Base-by-base conservation (phyloP, 1,284 basidiomycete genomes). In the Ustilago trichophora region DNA sequence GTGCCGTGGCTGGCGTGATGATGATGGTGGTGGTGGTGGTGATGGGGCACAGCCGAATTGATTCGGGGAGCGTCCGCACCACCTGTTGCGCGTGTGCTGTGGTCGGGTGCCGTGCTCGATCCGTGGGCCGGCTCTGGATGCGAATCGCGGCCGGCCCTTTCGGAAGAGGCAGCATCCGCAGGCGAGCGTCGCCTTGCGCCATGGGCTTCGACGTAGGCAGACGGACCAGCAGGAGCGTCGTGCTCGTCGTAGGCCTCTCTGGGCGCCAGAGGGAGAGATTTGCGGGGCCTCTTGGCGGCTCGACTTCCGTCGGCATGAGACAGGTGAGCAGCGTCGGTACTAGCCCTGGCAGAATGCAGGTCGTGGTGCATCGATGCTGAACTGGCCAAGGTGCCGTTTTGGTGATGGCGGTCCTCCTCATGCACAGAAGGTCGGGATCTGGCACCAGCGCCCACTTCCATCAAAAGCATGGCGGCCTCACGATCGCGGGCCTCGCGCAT, bases 401-500 rank as follows among this genome's bases (percentile, higher is more conserved):
- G n/a, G n/a, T n/a, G n/a, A n/a, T 24, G 41, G 16, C 54, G 65
- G 6, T 62, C 58, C 12, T 68, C 54, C 10, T 68, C 65, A 37
- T 62, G 57, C 44, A 49, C 6, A 15, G 59, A 40, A 5, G 50
- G 18, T 4, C 55, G 24, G 15, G 66, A 51, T 29, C 66, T 27
- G 19, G 27, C 59, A n/a, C 66, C 66, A n/a, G 63, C 55, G 38
- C 71, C 74, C 3, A 80, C 78, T 24, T 77, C 75, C 71, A 80
- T 80, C 29, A 80, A 47, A 5, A 75, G 73, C 66, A 80, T 77
- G 22, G 78, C 78, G 15, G 78, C 78, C 38, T 80, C 78, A 21
- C 72, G 75, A 34, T 78, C 75, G 26, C 75, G 58, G 25, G 69
- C 73, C 33, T 74, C 72, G 22, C 75, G 66, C 55, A 63, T 37